Conservation (phyloP, 2,329 filamentous ascomycete species). For the Delphinella strobiligena region DNA sequence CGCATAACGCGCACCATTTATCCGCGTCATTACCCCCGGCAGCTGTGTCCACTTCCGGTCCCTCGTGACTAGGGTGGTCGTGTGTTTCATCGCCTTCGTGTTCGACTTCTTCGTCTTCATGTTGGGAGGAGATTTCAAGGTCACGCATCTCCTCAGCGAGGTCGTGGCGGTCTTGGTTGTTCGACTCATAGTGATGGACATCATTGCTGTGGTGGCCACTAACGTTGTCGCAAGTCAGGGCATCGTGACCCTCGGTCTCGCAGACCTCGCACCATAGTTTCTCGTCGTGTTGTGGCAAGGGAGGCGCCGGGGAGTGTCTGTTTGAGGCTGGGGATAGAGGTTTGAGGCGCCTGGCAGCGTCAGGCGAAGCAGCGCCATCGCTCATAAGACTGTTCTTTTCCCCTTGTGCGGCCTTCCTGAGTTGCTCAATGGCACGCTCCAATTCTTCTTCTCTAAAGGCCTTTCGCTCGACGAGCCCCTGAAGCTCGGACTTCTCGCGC, state of each 20-base stretch:
- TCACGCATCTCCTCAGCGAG: neutral
- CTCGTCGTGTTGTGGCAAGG: slow-evolving; percentile 2
- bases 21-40: slow-evolving; percentile 46
- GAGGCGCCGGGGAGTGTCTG: slow-evolving; percentile 31
- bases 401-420: slow-evolving; percentile 26
- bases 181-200: neutral
- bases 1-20: slow-evolving; percentile 96
- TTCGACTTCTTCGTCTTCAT: slow-evolving; percentile 21
- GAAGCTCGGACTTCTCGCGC: slow-evolving; percentile 67
- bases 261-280: too few relatives aligned
- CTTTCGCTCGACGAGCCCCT: slow-evolving; percentile 61
- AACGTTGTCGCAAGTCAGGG: neutral
- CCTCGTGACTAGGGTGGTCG: too few relatives aligned
- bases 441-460: slow-evolving; percentile 68
- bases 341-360: slow-evolving; percentile 40
- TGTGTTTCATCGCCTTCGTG: too few relatives aligned
- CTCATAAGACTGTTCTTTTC: slow-evolving; percentile 39
- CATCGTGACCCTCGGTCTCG: slow-evolving; percentile 1
- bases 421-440: slow-evolving; percentile 50
- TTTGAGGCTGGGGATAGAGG: slow-evolving; percentile 34
- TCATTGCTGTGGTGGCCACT: neutral
- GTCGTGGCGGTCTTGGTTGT: slow-evolving; percentile 1
- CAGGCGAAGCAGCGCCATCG: slow-evolving; percentile 32
- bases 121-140: slow-evolving; percentile 13
- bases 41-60: too few relatives aligned